Evolutionary conservation across 805 yeast genomes (phyloP), one percentile per base, ranked within the genome.

Genomic region (Kodamaea kaohsiungensis): DNA sequence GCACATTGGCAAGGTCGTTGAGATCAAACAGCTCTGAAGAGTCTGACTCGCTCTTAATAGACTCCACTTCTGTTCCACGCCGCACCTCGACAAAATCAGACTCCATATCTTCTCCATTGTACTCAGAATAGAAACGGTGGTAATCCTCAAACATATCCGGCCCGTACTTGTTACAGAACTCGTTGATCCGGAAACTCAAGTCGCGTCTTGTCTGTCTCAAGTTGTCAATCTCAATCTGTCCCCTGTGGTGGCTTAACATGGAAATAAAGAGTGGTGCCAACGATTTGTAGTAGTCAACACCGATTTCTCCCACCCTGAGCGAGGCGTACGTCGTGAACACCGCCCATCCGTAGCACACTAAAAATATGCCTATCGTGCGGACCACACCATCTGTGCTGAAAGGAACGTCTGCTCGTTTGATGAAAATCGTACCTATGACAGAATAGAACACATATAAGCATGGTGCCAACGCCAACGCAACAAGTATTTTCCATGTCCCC

Each of bases 401-500:
- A n/a, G 54, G 53, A 40, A 58, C 48, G 30, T 47, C 47, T 57
- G 50, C 50, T 30, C 59, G 59, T 25, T 62, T 50, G n/a, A 65
- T 57, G 15, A 67, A 47, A 7, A 64, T 22, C 0, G 73, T 69
- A 2, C 74, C 76, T 33, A 72, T 58, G 8, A 70, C 59, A 2
- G 78, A 73, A 61, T 72, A 75, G 46, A 75, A 71, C 2, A 71
- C 67, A 56, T 75, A 75, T 19, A 75, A 64, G 37, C 66, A 61
- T 3, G 79, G 79, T 1, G 79, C 79, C 35, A 73, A 59, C 0
- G 68, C 74, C 48, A 75, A 61, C 0, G 79, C 78, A 35, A 75
- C 79, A 30, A 75, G 57, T 15, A 73, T 73, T 56, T 75, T 75
- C 79, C 79, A 75, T 1, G 78, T 71, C 6, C 75, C 71, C 47